Percentiles rank a stretch among this genome's conserved stretches.
Evolutionary conservation across 768 basidiomycete genomes (phyloP).

Genomic region (Serendipita sp.): DNA sequence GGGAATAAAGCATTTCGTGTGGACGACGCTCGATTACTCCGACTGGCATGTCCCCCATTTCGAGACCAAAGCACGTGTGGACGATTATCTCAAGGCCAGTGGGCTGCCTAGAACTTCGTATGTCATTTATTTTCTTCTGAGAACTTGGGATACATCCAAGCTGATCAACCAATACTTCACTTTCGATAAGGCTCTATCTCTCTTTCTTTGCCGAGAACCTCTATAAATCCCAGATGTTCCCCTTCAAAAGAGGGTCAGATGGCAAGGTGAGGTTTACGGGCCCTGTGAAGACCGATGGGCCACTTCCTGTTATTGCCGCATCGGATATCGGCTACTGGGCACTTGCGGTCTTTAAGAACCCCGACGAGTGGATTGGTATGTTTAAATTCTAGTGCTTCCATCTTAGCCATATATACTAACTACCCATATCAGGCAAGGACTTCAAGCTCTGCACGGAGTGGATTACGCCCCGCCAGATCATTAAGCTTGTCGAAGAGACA

Average conservation of each 20-base stretch:
- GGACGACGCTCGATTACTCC: conserved; percentile 9
- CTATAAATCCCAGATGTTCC: not conserved
- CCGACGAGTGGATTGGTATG: conserved; percentile 10
- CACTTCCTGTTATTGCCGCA: not conserved
- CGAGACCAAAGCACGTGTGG: conserved; percentile 8
- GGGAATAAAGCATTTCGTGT: conserved; percentile 13
- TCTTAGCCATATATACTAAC: not conserved
- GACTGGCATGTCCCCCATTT: conserved; percentile 9
- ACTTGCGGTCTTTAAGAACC: conserved; percentile 11
- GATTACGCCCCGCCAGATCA: conserved; percentile 1
- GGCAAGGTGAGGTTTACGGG: not conserved
- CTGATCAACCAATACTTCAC: not conserved
- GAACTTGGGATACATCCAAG: not conserved
- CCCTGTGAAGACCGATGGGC: not conserved
- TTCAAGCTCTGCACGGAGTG: not conserved
- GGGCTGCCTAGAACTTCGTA: conserved; percentile 9
- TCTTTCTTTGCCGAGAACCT: conserved; percentile 1
- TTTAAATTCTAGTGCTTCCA: not conserved
- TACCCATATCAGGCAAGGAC: not conserved
- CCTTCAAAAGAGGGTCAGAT: not conserved
- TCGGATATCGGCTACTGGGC: conserved; percentile 8
- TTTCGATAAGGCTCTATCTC: not conserved
- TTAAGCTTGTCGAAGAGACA: not conserved
- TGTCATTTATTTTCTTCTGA: not conserved
- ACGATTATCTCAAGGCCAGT: conserved; percentile 9